Base-by-base conservation (phyloP, 2,329 filamentous ascomycete species). In the Elsinoe necatrix region DNA sequence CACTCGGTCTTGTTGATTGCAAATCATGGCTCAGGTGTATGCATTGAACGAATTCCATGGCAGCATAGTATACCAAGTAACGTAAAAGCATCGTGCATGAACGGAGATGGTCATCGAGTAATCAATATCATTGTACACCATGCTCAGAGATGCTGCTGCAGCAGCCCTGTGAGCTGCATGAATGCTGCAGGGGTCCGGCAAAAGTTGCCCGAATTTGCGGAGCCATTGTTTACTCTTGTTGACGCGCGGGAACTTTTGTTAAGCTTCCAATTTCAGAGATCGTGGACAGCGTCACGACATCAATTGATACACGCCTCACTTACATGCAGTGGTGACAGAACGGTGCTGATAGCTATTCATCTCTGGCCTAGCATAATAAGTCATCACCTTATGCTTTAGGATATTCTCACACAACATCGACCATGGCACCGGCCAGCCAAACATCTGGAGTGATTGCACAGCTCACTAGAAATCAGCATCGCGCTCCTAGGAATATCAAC, bases 371-470 rank as follows among this genome's bases (percentile, higher is more conserved):
- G 18, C 31, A 21, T 50, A 25, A 21, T 12, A 11, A 39, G 11
- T 3, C 34, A 18, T 20, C 39, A 37, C 48, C 34, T 21, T 23
- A 39, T 35, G 48, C 29, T 39, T 25, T 52, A 23, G 31, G 31
- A 23, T 34, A 55, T 31, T 23, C 23, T 14, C 37, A 18, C 1
- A 7, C 9, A 14, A 11, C 14, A 29, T 25, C 18, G 7, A 29
- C 16, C 34, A 54, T 54, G 56, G 37, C 56, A 41, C 37, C 56
- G 14, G 47, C 47, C 12, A 39, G 56, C 21, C 27, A 52, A 11
- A 18, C 37, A 34, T 51, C 56, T n/a, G 56, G 56, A 29, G 45
- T 52, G 8, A 45, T 57, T 27, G 37, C 56, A 45, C 37, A 54
- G 47, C 56, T 57, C 37, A 35, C 56, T 39, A 39, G 56, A 14